A percentile compares a stretch with the other conserved stretches of the same genome.
phyloP scores from a whole-genome alignment of 1,284 basidiomycete species.

The Sparassis latifolia region DNA sequence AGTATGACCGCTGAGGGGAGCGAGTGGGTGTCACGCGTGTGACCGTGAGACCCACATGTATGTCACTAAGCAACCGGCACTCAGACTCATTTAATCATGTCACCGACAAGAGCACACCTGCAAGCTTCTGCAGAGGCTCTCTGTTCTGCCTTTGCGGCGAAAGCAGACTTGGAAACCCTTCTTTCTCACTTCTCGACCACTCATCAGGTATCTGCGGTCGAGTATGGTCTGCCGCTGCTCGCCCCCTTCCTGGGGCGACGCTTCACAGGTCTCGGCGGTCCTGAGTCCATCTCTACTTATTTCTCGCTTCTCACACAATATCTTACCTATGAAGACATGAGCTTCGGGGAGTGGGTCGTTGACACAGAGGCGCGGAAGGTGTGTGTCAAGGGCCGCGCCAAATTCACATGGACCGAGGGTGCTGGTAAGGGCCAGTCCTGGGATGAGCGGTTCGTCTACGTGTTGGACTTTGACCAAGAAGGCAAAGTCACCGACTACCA shows the following conservation, averaged over 20 bases:
- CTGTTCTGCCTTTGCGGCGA: slow-evolving; percentile 45
- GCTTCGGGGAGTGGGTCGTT: slow-evolving; percentile 35
- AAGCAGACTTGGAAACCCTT: slow-evolving; percentile 35
- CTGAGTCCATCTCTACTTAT: slow-evolving; percentile 35
- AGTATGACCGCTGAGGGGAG: too few relatives aligned
- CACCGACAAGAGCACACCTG: slow-evolving; percentile 26
- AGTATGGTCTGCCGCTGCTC: slow-evolving; percentile 49
- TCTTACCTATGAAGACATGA: slow-evolving; percentile 37
- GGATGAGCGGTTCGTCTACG: slow-evolving; percentile 58
- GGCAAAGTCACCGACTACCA: slow-evolving; percentile 51
- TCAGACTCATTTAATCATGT: slow-evolving; percentile 3
- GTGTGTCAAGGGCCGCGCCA: slow-evolving; percentile 45
- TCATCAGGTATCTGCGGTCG: slow-evolving; percentile 38
- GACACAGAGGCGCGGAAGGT: slow-evolving; percentile 42
- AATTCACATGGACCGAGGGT: slow-evolving; percentile 45
- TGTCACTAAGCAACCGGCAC: too few relatives aligned
- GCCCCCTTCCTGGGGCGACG: slow-evolving; percentile 53
- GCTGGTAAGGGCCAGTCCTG: slow-evolving; percentile 42
- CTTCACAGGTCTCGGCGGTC: slow-evolving; percentile 38
- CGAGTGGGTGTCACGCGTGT: too few relatives aligned
- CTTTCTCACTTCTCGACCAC: slow-evolving; percentile 46
- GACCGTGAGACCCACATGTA: too few relatives aligned
- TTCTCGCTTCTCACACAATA: slow-evolving; percentile 41
- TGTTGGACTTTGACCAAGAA: slow-evolving; percentile 54
- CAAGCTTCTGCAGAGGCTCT: slow-evolving; percentile 39